Evolutionary conservation across 2,329 filamentous ascomycete species (phyloP), one percentile per base, ranked within the genome.

Genomic region (Nigrograna mackinnonii): DNA sequence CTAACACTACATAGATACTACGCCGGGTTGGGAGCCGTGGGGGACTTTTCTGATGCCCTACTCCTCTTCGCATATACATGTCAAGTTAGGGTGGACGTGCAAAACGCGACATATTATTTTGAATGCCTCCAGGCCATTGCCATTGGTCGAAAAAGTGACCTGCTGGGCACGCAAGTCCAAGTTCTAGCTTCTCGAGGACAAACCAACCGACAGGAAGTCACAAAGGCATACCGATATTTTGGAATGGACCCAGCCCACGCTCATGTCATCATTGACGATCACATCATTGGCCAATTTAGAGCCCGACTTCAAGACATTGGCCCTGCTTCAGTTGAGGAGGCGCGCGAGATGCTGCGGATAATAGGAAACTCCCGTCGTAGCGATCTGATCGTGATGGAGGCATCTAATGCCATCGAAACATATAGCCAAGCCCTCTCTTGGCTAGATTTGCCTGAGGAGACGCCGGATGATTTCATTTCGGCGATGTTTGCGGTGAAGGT

Each of bases 51-150:
- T 4, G 82, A 87, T 55, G 57, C 69, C 1, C 66, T 84, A n/a
- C 67, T 89, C 14, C 67, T 76, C 20, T 86, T 83, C 61, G 80
- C 83, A 4, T 88, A 82, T 57, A 72, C 80, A 18, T 74, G 79
- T 22, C 85, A 89, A 66, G 69, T 75, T 18, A 60, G 69, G 6
- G 77, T 75, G 37, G 82, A 88, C 59, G 74, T 76, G 16, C 49
- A 55, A 16, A 79, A 80, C 46, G 69, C 71, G 14, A 67, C 82
- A 2, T 81, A 82, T 57, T 88, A 87, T 60, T 76, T 87, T 46
- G 79, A 85, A 62, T 85, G 81, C 54, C 70, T 89, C n/a, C 75
- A 79, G 51, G 71, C 76, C 35, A 78, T 89, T 39, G 79, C 79
- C 13, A 68, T 70, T 18, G 75, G 79, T 14, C 73, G 84, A 39